These are phyloP conservation scores for Aspergillus sp. DNA, from an alignment of 2,329 filamentous ascomycete genomes.

Conservation along the genomic window DNA sequence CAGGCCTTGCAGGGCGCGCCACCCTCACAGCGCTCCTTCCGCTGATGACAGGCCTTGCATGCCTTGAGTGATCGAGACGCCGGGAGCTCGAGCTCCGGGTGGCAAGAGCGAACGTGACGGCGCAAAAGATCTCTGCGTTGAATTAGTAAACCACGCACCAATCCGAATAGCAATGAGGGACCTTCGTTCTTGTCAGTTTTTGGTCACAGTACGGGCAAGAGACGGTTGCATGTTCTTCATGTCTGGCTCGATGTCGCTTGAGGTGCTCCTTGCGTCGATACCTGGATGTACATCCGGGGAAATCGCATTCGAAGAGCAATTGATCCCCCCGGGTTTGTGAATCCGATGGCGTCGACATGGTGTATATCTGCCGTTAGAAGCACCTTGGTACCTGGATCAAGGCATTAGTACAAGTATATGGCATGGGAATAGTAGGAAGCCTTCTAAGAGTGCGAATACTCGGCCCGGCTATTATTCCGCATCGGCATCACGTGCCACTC, in stretches of 20 bases:
- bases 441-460: too few relatives aligned
- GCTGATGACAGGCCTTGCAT: slow-evolving; percentile 11
- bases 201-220: slow-evolving; percentile 10
- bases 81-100: too few relatives aligned
- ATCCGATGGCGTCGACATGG: too few relatives aligned
- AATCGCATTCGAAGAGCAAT: too few relatives aligned
- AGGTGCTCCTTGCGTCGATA: slow-evolving; percentile 19
- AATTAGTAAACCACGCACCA: background rate
- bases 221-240: slow-evolving; percentile 5
- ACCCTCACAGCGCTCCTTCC: slow-evolving; percentile 13
- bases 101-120: slow-evolving; percentile 17
- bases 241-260: slow-evolving; percentile 12
- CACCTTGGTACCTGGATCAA: too few relatives aligned
- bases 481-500: too few relatives aligned
- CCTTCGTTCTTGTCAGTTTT: slow-evolving; percentile 11
- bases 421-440: too few relatives aligned
- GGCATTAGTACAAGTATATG: too few relatives aligned
- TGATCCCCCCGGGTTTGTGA: too few relatives aligned
- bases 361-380: too few relatives aligned
- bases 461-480: too few relatives aligned
- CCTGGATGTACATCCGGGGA: slow-evolving; percentile 11
- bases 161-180: background rate
- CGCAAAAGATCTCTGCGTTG: slow-evolving; percentile 17
- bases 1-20: slow-evolving; percentile 12
- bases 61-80: too few relatives aligned